Evolutionary conservation across 176 grass and related monocot species (phyloP), one percentile per base, ranked within the genome.

Genomic region (Panicum miliaceum): DNA sequence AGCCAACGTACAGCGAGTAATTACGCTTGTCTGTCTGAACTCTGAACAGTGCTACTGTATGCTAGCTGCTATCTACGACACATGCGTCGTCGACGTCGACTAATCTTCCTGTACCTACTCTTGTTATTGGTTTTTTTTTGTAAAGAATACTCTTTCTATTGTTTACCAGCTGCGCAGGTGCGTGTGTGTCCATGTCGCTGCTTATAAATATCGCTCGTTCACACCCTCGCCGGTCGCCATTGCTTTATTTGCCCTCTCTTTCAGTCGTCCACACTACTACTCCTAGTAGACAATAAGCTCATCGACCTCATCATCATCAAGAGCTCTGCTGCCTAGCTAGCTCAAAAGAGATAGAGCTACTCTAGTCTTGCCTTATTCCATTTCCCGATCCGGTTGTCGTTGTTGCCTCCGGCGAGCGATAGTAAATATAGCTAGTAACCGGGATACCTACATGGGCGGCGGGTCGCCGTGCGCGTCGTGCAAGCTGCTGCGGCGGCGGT

Each of bases 401-500:
- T 4, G 18, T 18, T 7, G 72, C 62, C 15, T 13, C 13, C 72
- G 45, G 35, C 62, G 37, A 25, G 25, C 25, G 59, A 36, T 12
- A 63, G 4, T 54, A 62, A 16, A 62, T 43, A 78, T 29, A 61
- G 35, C 50, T 75, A 35, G 8, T 29, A 18, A 19, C 16, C 5
- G 26, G 4, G 40, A 14, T 32, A 29, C 18, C 59, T 46, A 48
- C 43, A 95, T 95, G 93, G 88, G 76, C 62, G 76, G 88, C 15
- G 89, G 85, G 12, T 91, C 93, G 64, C 94, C 92, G 27, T 97
- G 94, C 68, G 94, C 94, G 54, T 97, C 94, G 15, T 97, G 94
- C 85, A 97, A 94, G 82, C 86, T 97, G 74, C 92, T 94, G 14
- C 90, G 92, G 47, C 87, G 90, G 76, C 90, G 94, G 50, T 94